These are phyloP conservation scores for Aspergillaceae sp. DNA, from an alignment of 2,329 filamentous ascomycete genomes.

Conservation along the genomic window DNA sequence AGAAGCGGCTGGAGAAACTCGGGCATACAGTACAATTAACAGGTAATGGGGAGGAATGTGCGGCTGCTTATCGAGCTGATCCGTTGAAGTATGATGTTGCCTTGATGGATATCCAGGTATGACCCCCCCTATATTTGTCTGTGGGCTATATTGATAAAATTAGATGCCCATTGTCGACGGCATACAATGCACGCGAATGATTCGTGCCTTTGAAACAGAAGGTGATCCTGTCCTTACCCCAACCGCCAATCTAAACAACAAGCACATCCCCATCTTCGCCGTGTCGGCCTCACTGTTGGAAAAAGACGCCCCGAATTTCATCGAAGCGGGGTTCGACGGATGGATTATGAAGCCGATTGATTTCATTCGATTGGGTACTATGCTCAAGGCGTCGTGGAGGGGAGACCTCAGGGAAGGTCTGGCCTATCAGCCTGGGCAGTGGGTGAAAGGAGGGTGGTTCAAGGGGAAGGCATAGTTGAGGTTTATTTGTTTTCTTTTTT, in stretches of 20 bases:
- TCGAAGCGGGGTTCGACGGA: slow-evolving; percentile 72
- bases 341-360: slow-evolving; percentile 87
- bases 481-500: background rate
- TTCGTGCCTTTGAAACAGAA: slow-evolving; percentile 61
- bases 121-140: slow-evolving; percentile 15
- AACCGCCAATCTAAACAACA: slow-evolving; percentile 38
- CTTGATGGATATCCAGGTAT: slow-evolving; percentile 88
- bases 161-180: slow-evolving; percentile 96
- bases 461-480: slow-evolving; percentile 9
- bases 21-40: slow-evolving; percentile 66
- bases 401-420: slow-evolving; percentile 48
- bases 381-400: slow-evolving; percentile 62
- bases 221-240: slow-evolving; percentile 49
- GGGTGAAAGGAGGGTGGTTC: slow-evolving; percentile 87
- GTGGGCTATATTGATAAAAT: slow-evolving; percentile 3
- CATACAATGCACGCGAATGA: slow-evolving; percentile 75
- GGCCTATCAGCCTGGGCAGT: slow-evolving; percentile 64
- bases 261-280: slow-evolving; percentile 72
- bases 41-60: slow-evolving; percentile 79
- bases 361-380: slow-evolving; percentile 60
- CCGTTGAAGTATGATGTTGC: slow-evolving; percentile 63
- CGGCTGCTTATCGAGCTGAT: slow-evolving; percentile 58
- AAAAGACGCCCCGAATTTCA: slow-evolving; percentile 57
- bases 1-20: slow-evolving; percentile 68
- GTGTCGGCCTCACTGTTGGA: slow-evolving; percentile 74